These are phyloP conservation scores for Chloris gayana DNA, from an alignment of 176 grass and related monocot genomes.

Conservation along the genomic window DNA sequence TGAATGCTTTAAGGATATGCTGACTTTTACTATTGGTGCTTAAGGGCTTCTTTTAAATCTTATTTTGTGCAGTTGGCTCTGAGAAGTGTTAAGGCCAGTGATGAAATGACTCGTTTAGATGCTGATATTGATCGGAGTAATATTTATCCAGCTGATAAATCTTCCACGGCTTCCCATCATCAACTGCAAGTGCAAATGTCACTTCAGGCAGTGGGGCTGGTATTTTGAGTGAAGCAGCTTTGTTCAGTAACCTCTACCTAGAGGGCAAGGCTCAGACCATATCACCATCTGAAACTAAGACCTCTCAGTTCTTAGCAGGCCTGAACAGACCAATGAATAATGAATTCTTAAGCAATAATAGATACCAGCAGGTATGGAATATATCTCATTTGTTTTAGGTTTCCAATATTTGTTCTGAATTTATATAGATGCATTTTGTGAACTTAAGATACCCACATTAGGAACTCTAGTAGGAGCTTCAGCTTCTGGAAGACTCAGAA, in stretches of 20 bases:
- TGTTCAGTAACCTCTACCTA: conserved; percentile 20
- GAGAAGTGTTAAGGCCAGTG: conserved; percentile 32
- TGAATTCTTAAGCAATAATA: conserved; percentile 49
- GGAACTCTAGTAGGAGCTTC: conserved; percentile 59
- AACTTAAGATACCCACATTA: conserved; percentile 51
- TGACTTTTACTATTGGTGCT: conserved; percentile 20
- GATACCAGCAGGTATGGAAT: conserved; percentile 33
- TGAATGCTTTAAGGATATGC: not conserved
- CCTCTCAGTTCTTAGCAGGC: conserved; percentile 16
- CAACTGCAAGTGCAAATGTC: conserved; percentile 37
- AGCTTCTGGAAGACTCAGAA: conserved; percentile 43
- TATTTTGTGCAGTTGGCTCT: conserved; percentile 35
- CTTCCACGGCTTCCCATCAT: conserved; percentile 28
- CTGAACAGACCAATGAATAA: conserved; percentile 33
- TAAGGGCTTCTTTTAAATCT: conserved; percentile 11
- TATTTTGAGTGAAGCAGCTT: conserved; percentile 18
- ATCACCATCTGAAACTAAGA: conserved; percentile 39
- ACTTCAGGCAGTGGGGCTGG: conserved; percentile 11
- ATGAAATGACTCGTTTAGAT: conserved; percentile 38
- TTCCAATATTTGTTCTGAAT: not conserved
- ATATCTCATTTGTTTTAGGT: conserved; percentile 18
- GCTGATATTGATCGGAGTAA: conserved; percentile 38
- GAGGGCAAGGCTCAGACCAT: conserved; percentile 26
- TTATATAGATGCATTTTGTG: conserved; percentile 31
- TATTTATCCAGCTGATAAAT: conserved; percentile 15